Percentiles rank a stretch among this genome's conserved stretches.
These are phyloP conservation scores for Penicillium sp. DNA, from an alignment of 2,329 filamentous ascomycete species.

Conservation along the genomic window DNA sequence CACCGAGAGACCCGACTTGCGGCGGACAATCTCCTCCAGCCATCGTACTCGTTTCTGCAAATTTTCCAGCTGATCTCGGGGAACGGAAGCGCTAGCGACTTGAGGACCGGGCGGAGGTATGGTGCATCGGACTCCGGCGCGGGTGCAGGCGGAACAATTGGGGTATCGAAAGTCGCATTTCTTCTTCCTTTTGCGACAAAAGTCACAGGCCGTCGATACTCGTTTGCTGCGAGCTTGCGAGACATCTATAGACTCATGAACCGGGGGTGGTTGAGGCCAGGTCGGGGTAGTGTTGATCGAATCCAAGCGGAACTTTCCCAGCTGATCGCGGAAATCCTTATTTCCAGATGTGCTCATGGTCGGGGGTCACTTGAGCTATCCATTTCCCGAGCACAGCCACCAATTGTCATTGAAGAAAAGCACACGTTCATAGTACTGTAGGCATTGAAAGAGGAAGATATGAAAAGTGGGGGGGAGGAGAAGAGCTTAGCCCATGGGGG, in stretches of 20 bases:
- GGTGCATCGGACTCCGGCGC: conserved; percentile 41
- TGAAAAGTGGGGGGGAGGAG: neutral
- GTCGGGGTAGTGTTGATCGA: conserved; percentile 13
- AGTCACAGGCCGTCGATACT: conserved; percentile 41
- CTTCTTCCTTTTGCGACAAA: conserved; percentile 42
- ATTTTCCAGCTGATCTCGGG: conserved; percentile 40
- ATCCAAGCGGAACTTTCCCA: conserved; percentile 34
- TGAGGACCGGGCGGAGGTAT: conserved; percentile 39
- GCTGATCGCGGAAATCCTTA: conserved; percentile 34
- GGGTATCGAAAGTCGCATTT: conserved; percentile 44
- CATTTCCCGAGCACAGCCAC: conserved; percentile 21
- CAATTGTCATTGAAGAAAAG: conserved; percentile 1
- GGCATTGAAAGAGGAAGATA: neutral
- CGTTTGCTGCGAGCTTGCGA: conserved; percentile 32
- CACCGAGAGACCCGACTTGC: conserved; percentile 36
- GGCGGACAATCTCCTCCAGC: conserved; percentile 38
- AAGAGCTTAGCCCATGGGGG: neutral
- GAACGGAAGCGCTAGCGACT: conserved; percentile 37
- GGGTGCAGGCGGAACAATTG: conserved; percentile 40
- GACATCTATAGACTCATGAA: conserved; percentile 11
- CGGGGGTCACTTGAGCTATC: conserved; percentile 19
- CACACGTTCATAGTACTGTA: neutral
- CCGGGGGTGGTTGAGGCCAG: conserved; percentile 12
- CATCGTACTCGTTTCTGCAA: conserved; percentile 41
- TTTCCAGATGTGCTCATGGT: conserved; percentile 24